Percentiles rank a stretch among this genome's conserved stretches.
Conservation (phyloP, 2,329 filamentous ascomycete genomes). For the Cordyceps fumosorosea region DNA sequence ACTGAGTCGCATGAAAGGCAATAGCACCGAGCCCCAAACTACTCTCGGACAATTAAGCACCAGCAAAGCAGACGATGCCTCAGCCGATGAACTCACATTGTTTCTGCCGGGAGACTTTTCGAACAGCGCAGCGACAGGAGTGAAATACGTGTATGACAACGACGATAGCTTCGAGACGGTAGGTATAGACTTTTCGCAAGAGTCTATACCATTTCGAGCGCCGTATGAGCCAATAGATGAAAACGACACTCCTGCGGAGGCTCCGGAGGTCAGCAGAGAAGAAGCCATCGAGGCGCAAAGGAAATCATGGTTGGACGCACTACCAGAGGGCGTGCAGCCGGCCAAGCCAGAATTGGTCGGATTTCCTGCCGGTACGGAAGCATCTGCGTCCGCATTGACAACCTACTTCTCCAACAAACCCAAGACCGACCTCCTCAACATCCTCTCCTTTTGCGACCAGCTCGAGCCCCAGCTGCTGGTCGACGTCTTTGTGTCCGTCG, state of each 20-base stretch:
- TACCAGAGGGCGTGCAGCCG: slow-evolving; percentile 27
- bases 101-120: background rate
- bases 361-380: slow-evolving; percentile 27
- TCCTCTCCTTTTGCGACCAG: slow-evolving; percentile 36
- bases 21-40: background rate
- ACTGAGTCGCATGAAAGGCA: slow-evolving; percentile 14
- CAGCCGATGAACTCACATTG: background rate
- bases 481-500: slow-evolving; percentile 36
- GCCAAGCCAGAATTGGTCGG: slow-evolving; percentile 32
- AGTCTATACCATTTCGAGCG: slow-evolving; percentile 25
- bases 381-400: slow-evolving; percentile 26
- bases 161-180: slow-evolving; percentile 11
- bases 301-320: slow-evolving; percentile 24
- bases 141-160: background rate
- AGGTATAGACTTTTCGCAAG: slow-evolving; percentile 25
- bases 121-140: background rate
- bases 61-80: background rate
- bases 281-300: slow-evolving; percentile 24
- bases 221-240: slow-evolving; percentile 13
- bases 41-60: background rate
- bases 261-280: background rate
- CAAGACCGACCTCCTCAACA: slow-evolving; percentile 32
- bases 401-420: slow-evolving; percentile 33
- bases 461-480: slow-evolving; percentile 34
- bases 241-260: slow-evolving; percentile 15